Evolutionary conservation across 2,329 filamentous ascomycete genomes (phyloP).

Genomic region (Juglanconis juglandina): DNA sequence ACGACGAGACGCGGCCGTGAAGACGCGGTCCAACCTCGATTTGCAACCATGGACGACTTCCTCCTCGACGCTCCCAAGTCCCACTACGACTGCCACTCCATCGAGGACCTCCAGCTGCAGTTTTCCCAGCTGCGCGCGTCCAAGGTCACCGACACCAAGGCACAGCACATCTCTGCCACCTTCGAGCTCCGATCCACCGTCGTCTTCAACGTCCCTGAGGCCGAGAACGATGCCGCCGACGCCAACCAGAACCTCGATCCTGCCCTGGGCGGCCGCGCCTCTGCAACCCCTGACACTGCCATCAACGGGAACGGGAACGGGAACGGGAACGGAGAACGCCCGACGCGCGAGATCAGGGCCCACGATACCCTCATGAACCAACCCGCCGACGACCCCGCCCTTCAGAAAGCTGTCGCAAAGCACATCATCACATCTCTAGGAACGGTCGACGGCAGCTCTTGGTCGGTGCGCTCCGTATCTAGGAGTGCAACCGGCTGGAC

Average conservation of each 20-base stretch:
- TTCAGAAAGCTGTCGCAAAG: slow-evolving; percentile 48
- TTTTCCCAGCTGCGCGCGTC: slow-evolving; percentile 38
- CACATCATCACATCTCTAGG: slow-evolving; percentile 44
- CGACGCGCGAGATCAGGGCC: slow-evolving; percentile 38
- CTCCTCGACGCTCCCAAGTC: slow-evolving; percentile 26
- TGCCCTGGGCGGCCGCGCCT: slow-evolving; percentile 28
- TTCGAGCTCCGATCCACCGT: slow-evolving; percentile 45
- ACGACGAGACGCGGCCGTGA: not conserved
- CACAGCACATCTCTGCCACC: slow-evolving; percentile 45
- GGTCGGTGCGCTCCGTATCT: slow-evolving; percentile 44
- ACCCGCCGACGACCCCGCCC: slow-evolving; percentile 42
- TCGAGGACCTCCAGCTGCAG: slow-evolving; percentile 45
- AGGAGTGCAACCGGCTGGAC: slow-evolving; percentile 48
- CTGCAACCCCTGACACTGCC: slow-evolving; percentile 24
- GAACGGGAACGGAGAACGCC: not conserved
- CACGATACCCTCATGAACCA: slow-evolving; percentile 48
- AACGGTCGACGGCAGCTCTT: slow-evolving; percentile 45
- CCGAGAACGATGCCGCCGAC: slow-evolving; percentile 35
- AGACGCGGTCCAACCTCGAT: not conserved
- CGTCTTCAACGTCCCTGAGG: slow-evolving; percentile 39
- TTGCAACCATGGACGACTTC: slow-evolving; percentile 29
- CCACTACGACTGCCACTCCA: slow-evolving; percentile 32
- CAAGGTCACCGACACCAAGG: slow-evolving; percentile 45
- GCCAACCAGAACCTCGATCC: slow-evolving; percentile 23
- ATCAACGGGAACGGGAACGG: not conserved